Conservation (phyloP, 2,329 filamentous ascomycete species). For the Alternaria atra region DNA sequence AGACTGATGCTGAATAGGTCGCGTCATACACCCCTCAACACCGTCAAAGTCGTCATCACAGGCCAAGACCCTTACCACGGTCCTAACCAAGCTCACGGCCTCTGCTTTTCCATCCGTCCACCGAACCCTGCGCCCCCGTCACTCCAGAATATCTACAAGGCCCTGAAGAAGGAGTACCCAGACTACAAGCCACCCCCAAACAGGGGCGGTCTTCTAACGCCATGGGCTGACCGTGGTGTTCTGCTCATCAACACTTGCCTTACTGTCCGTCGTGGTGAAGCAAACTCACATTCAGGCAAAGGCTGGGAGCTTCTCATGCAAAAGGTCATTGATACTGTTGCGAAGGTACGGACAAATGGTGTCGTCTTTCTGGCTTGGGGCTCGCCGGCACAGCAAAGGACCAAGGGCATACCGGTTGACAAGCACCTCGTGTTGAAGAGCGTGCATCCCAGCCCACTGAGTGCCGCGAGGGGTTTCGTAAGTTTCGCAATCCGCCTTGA, state of each 20-base stretch:
- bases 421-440: conserved; percentile 85
- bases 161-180: conserved; percentile 88
- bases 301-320: conserved; percentile 97
- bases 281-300: conserved; percentile 83
- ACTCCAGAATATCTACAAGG: conserved; percentile 91
- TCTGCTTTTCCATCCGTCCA: conserved; percentile 93
- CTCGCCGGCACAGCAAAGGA: conserved; percentile 80
- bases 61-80: conserved; percentile 99
- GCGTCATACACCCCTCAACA: conserved; percentile 86
- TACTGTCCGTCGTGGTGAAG: conserved; percentile 88
- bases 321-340: conserved; percentile 86
- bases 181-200: conserved; percentile 77
- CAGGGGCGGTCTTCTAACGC: conserved; percentile 82
- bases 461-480: conserved; percentile 80
- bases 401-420: conserved; percentile 74
- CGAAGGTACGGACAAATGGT: conserved; percentile 76
- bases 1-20: conserved; percentile 69
- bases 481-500: conserved; percentile 41
- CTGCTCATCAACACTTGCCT: conserved; percentile 94
- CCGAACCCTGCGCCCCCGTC: conserved; percentile 89
- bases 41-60: conserved; percentile 90
- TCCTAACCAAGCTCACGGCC: conserved; percentile 90
- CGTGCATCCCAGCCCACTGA: conserved; percentile 93
- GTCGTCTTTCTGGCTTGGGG: conserved; percentile 98
- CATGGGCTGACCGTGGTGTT: conserved; percentile 94